These are phyloP conservation scores for Leavenworthia alabamica DNA, from an alignment of 345 rosid genomes.

Conservation along the genomic window DNA sequence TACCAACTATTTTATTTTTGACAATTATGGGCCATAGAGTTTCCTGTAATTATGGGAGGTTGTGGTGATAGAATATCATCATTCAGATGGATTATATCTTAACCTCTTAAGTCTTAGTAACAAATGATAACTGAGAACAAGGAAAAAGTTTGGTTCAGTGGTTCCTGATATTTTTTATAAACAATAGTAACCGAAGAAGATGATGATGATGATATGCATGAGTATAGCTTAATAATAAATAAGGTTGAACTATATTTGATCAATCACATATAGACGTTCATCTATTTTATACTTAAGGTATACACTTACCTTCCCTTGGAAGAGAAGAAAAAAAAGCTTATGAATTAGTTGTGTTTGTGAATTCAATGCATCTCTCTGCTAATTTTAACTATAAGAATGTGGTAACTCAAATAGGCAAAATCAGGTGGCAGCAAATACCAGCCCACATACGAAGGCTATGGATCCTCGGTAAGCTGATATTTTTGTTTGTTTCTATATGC, in stretches of 20 bases:
- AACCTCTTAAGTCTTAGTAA: too few species aligned
- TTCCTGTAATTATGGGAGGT: neutral
- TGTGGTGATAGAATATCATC: too few species aligned
- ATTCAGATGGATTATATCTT: neutral
- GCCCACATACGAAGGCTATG: constrained; percentile 51
- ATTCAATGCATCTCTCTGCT: neutral
- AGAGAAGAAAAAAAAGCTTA: neutral
- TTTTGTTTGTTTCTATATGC: constrained; percentile 10
- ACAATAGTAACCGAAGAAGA: neutral
- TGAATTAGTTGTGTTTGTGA: constrained; percentile 2
- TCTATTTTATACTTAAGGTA: neutral
- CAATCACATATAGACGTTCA: neutral
- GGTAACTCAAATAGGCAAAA: constrained; percentile 45
- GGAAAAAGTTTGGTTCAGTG: too few species aligned
- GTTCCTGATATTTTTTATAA: constrained; percentile 4
- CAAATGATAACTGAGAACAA: too few species aligned
- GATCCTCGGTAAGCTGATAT: constrained; percentile 55
- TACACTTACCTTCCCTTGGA: neutral
- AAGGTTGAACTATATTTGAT: neutral
- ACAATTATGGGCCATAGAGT: constrained; percentile 2
- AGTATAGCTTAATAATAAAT: constrained; percentile 4
- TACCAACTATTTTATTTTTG: constrained; percentile 1
- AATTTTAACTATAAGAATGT: neutral
- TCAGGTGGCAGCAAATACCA: constrained; percentile 53
- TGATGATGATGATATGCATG: constrained; percentile 2